Base-by-base conservation (phyloP, 2,329 filamentous ascomycete genomes). In the Periconia sp. region DNA sequence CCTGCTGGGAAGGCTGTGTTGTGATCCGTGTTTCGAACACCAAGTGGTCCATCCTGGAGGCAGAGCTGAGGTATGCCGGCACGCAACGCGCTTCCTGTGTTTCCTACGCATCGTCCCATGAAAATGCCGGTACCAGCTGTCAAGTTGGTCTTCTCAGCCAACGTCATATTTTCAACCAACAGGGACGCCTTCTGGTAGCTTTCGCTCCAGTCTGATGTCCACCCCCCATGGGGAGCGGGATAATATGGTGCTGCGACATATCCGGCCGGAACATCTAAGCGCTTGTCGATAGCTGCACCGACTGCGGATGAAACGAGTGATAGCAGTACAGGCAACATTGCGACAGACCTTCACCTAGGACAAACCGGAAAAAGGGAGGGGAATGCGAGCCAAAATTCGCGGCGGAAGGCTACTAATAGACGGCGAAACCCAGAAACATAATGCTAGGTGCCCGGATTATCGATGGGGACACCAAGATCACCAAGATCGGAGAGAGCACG, bases 131-230 rank as follows among this genome's bases (percentile, higher is more conserved):
- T 85, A 3, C 88, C 88, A 1, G 81, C 81, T 0, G 87, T 90
- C 37, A 91, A 78, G 61, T 91, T 92, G 3, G 86, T 85, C 72
- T 92, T 92, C 65, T 92, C 88, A 2, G 87, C 87, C 42, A 92
- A 69, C 0, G 87, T 92, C 87, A 92, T 89, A 34, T 83, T 80
- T 39, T 82, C 80, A 12, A 92, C 88, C 11, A 92, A 68, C 3
- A 74, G 68, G 43, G 83, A 78, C 1, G 88, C 88, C 58, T 87
- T 89, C 38, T 72, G 72, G 61, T 91, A 92, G 55, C 86, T 86
- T 13, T 80, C 80, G 16, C 74, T 73, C 88, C 88, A 92, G 43
- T 81, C 80, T 5, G 78, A 70, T 0, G 79, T 72, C 84, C 88
- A 91, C 26, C 88, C 88, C 36, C 87, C 87, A 37, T 83, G 80